Evolutionary conservation across 768 basidiomycete species (phyloP), one percentile per base, ranked within the genome.

Genomic region (Termitomyces sp.): DNA sequence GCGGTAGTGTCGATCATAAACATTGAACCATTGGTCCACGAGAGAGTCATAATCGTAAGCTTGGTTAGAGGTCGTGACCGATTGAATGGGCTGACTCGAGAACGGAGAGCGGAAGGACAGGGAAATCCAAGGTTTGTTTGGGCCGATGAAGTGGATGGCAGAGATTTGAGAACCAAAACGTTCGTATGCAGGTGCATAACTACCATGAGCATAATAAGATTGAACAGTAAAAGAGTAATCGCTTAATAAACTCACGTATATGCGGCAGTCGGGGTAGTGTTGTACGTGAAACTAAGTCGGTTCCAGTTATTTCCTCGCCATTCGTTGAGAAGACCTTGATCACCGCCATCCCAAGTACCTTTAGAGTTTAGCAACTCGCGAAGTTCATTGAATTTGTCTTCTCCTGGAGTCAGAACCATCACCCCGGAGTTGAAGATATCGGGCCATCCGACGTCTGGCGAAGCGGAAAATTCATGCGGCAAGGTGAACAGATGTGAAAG

Each of bases 391-490:
- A 96, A 99, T 67, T 94, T 94, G 61, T 87, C 84, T 63, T 90
- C 81, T 10, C 86, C 85, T 1, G 94, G 94, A 53, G 83, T 79
- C 37, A 94, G 72, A 51, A 98, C 94, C 73, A 99, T 81, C 46
- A 98, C 87, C 39, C 97, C 97, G 24, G 95, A 96, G 71, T 99
- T 99, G 78, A 99, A 99, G 60, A 97, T 95, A 72, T 99, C 97
- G 41, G 97, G 97, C 97, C 97, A 99, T 63, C 97, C 97, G 32
- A 94, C 92, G 71, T 99, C 97, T 12, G 97, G 94, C 8, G 87
- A 90, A 9, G 97, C 97, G 42, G 94, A 88, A 68, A 99, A 94
- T 60, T 91, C 86, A 68, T 88, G 78, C 4, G 88, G 82, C 47
- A 90, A 72, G 34, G 79, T 77, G 72, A 99, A 98, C n/a, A 99